These are phyloP conservation scores for Hypoxylon rickii DNA, from an alignment of 495 filamentous ascomycete genomes.

Conservation along the genomic window DNA sequence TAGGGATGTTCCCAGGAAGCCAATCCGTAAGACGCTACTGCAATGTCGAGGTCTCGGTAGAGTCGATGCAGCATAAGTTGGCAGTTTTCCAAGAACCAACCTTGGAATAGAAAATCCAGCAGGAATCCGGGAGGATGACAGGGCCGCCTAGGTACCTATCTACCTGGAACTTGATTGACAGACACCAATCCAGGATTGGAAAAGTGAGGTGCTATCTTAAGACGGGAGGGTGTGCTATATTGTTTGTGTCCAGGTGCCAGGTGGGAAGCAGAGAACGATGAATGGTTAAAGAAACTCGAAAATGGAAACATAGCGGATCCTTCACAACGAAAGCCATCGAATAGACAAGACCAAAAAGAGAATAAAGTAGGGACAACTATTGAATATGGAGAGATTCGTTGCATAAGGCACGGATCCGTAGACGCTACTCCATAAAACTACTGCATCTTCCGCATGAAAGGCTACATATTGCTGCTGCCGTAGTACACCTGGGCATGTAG, in stretches of 20 bases:
- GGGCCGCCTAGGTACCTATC: too few relatives aligned
- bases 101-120: too few relatives aligned
- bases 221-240: neutral
- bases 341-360: slow-evolving; percentile 21
- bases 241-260: neutral
- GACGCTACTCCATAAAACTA: too few relatives aligned
- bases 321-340: slow-evolving; percentile 1
- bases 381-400: slow-evolving; percentile 2
- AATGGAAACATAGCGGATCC: slow-evolving; percentile 20
- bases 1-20: slow-evolving; percentile 13
- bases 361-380: slow-evolving; percentile 2
- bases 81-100: slow-evolving; percentile 9
- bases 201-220: too few relatives aligned
- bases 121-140: too few relatives aligned
- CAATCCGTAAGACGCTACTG: slow-evolving; percentile 25
- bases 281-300: slow-evolving; percentile 18
- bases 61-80: slow-evolving; percentile 9
- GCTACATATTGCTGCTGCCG: too few relatives aligned
- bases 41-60: slow-evolving; percentile 24
- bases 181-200: too few relatives aligned
- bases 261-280: slow-evolving; percentile 19
- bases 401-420: slow-evolving; percentile 2
- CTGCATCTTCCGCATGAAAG: slow-evolving; percentile 33
- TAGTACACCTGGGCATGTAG: too few relatives aligned
- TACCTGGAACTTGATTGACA: too few relatives aligned